Base-by-base conservation (phyloP, 1,139 yeast species). In the Saccharomyces hybrid region DNA sequence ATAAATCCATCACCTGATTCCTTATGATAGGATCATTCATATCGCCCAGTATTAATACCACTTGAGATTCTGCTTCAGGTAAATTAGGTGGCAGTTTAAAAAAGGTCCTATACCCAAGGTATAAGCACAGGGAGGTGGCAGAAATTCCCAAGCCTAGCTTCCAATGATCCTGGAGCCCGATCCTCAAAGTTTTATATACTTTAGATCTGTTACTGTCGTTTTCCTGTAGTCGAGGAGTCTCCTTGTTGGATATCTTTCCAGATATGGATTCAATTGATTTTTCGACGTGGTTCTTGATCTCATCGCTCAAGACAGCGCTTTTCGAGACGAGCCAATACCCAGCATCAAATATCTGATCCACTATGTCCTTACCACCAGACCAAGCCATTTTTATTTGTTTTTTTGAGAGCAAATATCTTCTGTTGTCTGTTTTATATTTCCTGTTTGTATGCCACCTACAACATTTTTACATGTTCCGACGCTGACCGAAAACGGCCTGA, bases 11-110 rank as follows among this genome's bases (percentile, higher is more conserved):
- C 3, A 68, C 71, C 51, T 68, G 70, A 8, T 65, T 61, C 48
- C 72, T 62, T 5, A 67, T 60, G 3, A 70, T 63, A 3, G 73
- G 72, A 56, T 70, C 73, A 23, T 63, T 63, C 63, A 66, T 65
- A 52, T 68, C 68, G 1, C 73, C 73, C 7, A 70, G 56, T 3
- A 70, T 60, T 46, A 70, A 55, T 3, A 67, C 62, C 49, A 64
- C 61, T 44, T 60, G 56, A 3, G 59, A 52, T 47, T 65, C 64
- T 26, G 57, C 54, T 32, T 60, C 57, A 9, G 62, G 58, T 32
- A 67, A 47, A 47, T 60, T 62, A 16, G 55, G 53, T 8, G 69
- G 65, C 9, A 60, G 42, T 2, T 28, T 34, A 9, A 59, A 42
- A 6, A 57, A 49, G 52, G 19, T 47, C 34, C n/a, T n/a, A n/a